phyloP scores from a whole-genome alignment of 2,329 filamentous ascomycete species.

The Ceratocystis diversiconidia region DNA sequence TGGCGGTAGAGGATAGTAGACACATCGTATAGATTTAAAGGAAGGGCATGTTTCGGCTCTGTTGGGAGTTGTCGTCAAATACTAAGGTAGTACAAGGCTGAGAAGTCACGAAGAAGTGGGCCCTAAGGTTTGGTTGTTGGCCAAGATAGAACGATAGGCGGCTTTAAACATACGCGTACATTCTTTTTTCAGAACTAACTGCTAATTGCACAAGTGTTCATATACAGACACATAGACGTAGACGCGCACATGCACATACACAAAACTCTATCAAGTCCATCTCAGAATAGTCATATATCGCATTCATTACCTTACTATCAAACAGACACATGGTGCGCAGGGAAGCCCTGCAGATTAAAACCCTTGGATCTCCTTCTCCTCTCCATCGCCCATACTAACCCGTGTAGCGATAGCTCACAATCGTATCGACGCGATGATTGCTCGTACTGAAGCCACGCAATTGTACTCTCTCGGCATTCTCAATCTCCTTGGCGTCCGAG shows the following conservation, averaged over 20 bases:
- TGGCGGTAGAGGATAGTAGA: no score
- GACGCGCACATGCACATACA: not conserved
- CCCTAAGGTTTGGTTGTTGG: not conserved
- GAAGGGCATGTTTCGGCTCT: no score
- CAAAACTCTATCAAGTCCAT: not conserved
- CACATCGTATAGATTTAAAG: no score
- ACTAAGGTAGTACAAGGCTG: not conserved
- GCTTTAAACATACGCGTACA: no score
- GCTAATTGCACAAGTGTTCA: no score
- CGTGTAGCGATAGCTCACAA: conserved; percentile 61
- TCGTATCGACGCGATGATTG: conserved; percentile 83
- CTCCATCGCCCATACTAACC: not conserved
- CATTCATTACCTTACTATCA: not conserved
- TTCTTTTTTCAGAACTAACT: no score
- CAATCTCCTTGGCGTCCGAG: conserved; percentile 93
- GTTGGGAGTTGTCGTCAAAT: not conserved
- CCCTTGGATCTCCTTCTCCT: not conserved
- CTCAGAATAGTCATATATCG: not conserved
- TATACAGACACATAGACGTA: not conserved
- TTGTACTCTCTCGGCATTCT: conserved; percentile 87
- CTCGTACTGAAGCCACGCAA: conserved; percentile 90
- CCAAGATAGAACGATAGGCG: no score
- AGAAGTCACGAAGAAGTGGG: not conserved
- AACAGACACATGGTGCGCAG: not conserved
- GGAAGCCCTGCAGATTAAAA: not conserved